Evolutionary conservation across 164 flowering plant genomes (phyloP).

Genomic region (Kalanchoe fedtschenkoi): DNA sequence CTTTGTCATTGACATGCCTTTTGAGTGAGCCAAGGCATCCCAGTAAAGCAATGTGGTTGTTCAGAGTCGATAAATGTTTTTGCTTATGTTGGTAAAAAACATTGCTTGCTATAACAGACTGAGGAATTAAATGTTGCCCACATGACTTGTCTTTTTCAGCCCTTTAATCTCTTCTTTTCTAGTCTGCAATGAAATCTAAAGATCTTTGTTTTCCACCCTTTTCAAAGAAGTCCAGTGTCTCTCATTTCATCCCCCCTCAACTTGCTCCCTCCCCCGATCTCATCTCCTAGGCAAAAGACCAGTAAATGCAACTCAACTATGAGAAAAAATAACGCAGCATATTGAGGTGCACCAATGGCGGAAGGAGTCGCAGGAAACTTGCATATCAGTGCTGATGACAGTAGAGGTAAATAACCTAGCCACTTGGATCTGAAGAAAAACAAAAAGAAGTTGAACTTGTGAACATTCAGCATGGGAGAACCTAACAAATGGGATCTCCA

Average conservation of each 20-base stretch:
- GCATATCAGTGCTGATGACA: no score
- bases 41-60: neutral
- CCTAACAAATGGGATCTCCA: no score
- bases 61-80: neutral
- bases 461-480: no score
- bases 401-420: no score
- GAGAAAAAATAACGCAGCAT: no score
- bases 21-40: neutral
- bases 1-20: neutral
- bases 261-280: conserved; percentile 1
- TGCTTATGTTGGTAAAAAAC: neutral
- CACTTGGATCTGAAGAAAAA: no score
- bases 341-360: no score
- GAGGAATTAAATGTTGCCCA: neutral
- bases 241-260: neutral
- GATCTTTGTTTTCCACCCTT: neutral
- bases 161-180: neutral
- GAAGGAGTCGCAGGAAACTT: no score
- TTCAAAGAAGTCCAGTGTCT: no score
- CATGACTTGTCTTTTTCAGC: conserved; percentile 1
- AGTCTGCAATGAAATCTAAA: neutral
- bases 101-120: neutral
- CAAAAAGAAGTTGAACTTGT: no score
- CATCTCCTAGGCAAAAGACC: neutral
- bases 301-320: neutral